phyloP scores from a whole-genome alignment of 2,329 filamentous ascomycete species.

The Pestalotiopsis sp. region DNA sequence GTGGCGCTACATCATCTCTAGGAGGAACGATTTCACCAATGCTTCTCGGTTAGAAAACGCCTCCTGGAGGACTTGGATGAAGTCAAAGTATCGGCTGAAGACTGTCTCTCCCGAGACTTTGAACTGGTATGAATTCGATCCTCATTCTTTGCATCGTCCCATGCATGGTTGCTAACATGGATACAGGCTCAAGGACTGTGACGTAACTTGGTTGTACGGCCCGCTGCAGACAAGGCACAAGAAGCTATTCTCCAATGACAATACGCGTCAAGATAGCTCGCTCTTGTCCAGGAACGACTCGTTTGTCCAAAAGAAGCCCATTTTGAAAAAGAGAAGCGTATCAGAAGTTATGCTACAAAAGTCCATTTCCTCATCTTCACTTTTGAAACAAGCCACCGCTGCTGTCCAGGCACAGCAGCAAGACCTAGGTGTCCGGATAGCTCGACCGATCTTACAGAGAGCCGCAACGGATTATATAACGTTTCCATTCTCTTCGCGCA shows the following conservation, averaged over 20 bases:
- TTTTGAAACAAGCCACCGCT: constrained; percentile 86
- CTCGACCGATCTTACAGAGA: constrained; percentile 60
- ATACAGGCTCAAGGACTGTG: constrained; percentile 88
- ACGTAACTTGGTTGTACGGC: constrained; percentile 97
- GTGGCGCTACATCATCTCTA: constrained; percentile 89
- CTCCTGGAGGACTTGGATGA: constrained; percentile 96
- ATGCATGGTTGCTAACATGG: constrained; percentile 28
- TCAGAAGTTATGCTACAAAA: constrained; percentile 93
- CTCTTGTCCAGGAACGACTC: constrained; percentile 59
- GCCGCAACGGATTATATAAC: constrained; percentile 70
- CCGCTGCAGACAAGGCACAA: constrained; percentile 76
- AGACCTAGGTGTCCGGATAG: constrained; percentile 51
- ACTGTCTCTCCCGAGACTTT: constrained; percentile 90
- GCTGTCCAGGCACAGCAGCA: constrained; percentile 83
- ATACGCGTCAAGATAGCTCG: constrained; percentile 39
- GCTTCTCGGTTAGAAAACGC: constrained; percentile 87
- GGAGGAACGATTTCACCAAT: constrained; percentile 78
- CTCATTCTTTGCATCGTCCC: neutral
- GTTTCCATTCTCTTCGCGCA: constrained; percentile 63
- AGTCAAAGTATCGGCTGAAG: constrained; percentile 82
- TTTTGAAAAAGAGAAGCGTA: constrained; percentile 94
- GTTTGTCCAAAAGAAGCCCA: constrained; percentile 82
- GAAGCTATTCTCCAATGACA: constrained; percentile 48
- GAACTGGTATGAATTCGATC: constrained; percentile 72
- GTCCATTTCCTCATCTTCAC: constrained; percentile 83